These are phyloP conservation scores for Cordyceps javanica DNA, from an alignment of 2,329 filamentous ascomycete genomes.

Conservation along the genomic window DNA sequence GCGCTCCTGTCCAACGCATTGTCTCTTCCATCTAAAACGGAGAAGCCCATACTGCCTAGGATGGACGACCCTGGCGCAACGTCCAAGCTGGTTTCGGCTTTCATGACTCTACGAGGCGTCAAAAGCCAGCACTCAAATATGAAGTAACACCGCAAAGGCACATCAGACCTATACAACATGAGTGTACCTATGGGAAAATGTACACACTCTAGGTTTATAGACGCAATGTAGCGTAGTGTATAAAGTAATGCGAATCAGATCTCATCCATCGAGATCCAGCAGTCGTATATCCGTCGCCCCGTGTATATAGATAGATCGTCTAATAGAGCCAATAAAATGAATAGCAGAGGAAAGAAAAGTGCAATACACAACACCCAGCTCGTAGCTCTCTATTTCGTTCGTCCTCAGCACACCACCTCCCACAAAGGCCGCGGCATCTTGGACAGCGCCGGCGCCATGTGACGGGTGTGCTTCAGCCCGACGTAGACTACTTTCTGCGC, in stretches of 20 bases:
- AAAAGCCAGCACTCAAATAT: constrained; percentile 19
- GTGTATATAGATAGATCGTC: neutral
- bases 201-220: neutral
- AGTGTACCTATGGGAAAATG: neutral
- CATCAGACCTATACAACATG: neutral
- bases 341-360: neutral
- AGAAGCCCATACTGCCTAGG: constrained; percentile 12
- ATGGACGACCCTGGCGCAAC: constrained; percentile 20
- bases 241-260: neutral
- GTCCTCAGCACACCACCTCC: constrained; percentile 48
- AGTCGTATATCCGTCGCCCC: neutral
- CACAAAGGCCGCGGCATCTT: constrained; percentile 57
- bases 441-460: constrained; percentile 20
- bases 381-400: neutral
- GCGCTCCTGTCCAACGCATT: neutral
- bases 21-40: neutral
- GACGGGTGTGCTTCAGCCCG: constrained; percentile 52
- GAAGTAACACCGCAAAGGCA: neutral
- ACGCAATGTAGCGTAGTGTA: neutral
- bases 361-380: no score
- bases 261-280: neutral
- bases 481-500: constrained; percentile 77
- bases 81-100: constrained; percentile 23
- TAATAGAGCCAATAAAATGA: neutral
- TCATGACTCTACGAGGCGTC: constrained; percentile 25